Evolutionary conservation across 176 grass and related monocot genomes (phyloP).

Genomic region (Pontederia crassipes): DNA sequence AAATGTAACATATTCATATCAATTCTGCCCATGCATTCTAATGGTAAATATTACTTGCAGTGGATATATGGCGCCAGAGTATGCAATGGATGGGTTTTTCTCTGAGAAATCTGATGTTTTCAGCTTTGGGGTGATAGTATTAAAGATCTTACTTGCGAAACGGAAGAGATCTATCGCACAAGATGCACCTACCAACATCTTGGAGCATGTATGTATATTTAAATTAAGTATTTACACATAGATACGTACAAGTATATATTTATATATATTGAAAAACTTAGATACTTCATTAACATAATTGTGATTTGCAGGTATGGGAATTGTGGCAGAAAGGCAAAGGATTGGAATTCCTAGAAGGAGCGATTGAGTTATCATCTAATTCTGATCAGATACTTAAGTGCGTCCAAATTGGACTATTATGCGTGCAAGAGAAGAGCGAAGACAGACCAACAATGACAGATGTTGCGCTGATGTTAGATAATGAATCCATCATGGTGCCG

Average conservation of each 20-base stretch:
- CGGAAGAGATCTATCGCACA: not conserved
- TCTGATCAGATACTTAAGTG: not conserved
- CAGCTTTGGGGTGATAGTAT: not conserved
- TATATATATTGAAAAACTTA: not conserved
- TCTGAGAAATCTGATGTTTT: not conserved
- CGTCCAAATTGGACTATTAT: not conserved
- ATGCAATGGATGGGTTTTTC: too few species aligned
- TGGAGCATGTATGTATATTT: not conserved
- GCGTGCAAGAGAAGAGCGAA: not conserved
- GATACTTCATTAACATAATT: not conserved
- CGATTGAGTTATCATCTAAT: not conserved
- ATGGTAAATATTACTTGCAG: not conserved
- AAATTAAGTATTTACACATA: too few species aligned
- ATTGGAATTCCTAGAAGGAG: not conserved
- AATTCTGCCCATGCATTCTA: not conserved
- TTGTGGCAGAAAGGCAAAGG: not conserved
- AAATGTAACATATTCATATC: not conserved
- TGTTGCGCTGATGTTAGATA: not conserved
- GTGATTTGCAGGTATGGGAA: not conserved
- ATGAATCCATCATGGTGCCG: too few species aligned
- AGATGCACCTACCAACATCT: not conserved
- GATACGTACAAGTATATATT: too few species aligned
- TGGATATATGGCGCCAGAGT: not conserved
- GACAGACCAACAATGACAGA: constrained; percentile 16
- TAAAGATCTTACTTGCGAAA: not conserved